A percentile compares a stretch with the other conserved stretches of the same genome.
These are phyloP conservation scores for Aspergillus arachidicola DNA, from an alignment of 2,329 filamentous ascomycete species.

Conservation along the genomic window DNA sequence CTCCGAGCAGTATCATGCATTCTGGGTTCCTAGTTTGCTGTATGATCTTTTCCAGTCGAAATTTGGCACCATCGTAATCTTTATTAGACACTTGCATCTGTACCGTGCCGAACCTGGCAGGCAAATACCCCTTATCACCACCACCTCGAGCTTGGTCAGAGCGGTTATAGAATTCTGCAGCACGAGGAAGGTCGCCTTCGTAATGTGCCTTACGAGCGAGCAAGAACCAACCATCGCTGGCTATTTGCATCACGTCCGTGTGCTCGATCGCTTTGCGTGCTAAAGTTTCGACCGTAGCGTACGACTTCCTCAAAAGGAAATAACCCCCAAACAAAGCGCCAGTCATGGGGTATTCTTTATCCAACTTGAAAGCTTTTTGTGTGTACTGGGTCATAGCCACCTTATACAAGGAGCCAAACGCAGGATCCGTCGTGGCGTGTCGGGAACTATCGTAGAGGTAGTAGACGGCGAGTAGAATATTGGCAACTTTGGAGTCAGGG, in stretches of 20 bases:
- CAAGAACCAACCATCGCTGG: slow-evolving; percentile 96
- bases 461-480: slow-evolving; percentile 86
- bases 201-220: slow-evolving; percentile 91
- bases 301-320: slow-evolving; percentile 80
- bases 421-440: slow-evolving; percentile 78
- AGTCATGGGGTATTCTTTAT: slow-evolving; percentile 86
- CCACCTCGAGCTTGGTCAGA: slow-evolving; percentile 92
- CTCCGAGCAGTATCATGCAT: slow-evolving; percentile 88
- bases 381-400: slow-evolving; percentile 94
- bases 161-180: slow-evolving; percentile 82
- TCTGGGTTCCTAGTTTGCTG: slow-evolving; percentile 82
- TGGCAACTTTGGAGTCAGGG: slow-evolving; percentile 83
- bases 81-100: slow-evolving; percentile 84
- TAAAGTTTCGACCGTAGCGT: slow-evolving; percentile 79
- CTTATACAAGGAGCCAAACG: slow-evolving; percentile 84
- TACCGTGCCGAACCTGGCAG: slow-evolving; percentile 91
- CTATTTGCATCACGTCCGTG: slow-evolving; percentile 94
- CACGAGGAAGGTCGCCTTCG: slow-evolving; percentile 71
- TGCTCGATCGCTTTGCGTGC: slow-evolving; percentile 92
- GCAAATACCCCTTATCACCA: slow-evolving; percentile 85
- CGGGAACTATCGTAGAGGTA: slow-evolving; percentile 85
- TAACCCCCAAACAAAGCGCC: slow-evolving; percentile 89
- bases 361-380: slow-evolving; percentile 88
- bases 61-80: slow-evolving; percentile 88
- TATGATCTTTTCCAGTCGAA: slow-evolving; percentile 90